These are phyloP conservation scores for Berberis thunbergii DNA, from an alignment of 164 flowering plant genomes.

Conservation along the genomic window DNA sequence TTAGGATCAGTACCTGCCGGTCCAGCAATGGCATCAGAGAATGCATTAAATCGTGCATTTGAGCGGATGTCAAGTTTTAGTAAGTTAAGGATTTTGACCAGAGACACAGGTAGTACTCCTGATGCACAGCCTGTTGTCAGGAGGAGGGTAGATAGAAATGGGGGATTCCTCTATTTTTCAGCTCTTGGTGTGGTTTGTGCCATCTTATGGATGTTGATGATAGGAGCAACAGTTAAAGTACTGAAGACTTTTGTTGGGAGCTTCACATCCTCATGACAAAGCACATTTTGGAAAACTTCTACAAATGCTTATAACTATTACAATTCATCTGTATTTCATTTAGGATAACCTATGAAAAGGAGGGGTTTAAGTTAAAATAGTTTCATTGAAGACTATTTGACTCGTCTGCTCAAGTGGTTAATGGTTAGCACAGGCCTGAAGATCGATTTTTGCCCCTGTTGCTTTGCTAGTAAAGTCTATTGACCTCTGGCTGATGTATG, in stretches of 20 bases:
- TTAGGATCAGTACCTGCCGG: conserved; percentile 81
- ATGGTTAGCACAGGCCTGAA: no score
- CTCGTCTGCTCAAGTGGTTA: no score
- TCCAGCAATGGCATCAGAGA: conserved; percentile 90
- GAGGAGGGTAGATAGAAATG: conserved; percentile 21
- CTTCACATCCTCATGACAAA: conserved; percentile 14
- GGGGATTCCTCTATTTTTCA: conserved; percentile 17
- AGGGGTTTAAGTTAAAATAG: no score
- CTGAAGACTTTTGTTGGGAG: conserved; percentile 14
- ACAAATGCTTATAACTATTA: neutral
- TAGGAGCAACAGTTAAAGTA: conserved; percentile 16
- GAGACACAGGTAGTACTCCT: conserved; percentile 19
- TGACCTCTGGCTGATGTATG: no score
- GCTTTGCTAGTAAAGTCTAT: no score
- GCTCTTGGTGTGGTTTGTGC: conserved; percentile 21
- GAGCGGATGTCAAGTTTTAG: conserved; percentile 83
- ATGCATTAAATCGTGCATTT: conserved; percentile 47
- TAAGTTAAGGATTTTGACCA: conserved; percentile 30
- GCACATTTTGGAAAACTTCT: neutral
- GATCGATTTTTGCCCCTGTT: no score
- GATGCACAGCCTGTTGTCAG: conserved; percentile 15
- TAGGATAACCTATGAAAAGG: no score
- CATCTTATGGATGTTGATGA: conserved; percentile 17
- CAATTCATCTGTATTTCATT: neutral
- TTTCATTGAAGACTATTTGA: no score